A percentile compares a stretch with the other conserved stretches of the same genome.
phyloP scores from a whole-genome alignment of 768 basidiomycete species.

The Rhodosporidiobolus odoratus region DNA sequence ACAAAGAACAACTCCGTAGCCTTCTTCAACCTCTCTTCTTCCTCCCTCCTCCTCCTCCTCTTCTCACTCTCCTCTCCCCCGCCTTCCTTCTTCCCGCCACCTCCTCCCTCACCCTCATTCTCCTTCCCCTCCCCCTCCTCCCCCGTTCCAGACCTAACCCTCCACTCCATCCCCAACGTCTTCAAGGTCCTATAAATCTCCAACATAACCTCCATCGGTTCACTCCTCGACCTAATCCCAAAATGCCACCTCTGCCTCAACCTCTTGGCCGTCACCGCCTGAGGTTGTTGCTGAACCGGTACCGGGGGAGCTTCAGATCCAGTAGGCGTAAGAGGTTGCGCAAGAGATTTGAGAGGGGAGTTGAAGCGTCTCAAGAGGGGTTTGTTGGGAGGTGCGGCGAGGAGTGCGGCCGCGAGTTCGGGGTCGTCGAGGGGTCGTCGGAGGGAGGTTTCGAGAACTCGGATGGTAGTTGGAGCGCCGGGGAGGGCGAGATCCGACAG shows the following conservation, averaged over 20 bases:
- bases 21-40: conserved; percentile 47
- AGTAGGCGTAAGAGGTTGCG: conserved; percentile 38
- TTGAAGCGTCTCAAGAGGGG: conserved; percentile 30
- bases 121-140: conserved; percentile 57
- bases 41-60: conserved; percentile 43
- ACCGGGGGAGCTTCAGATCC: neutral
- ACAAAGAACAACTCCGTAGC: conserved; percentile 71
- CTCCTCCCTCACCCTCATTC: conserved; percentile 53
- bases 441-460: conserved; percentile 42
- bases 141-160: conserved; percentile 70
- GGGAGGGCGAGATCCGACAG: neutral
- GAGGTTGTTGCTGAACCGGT: conserved; percentile 33
- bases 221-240: conserved; percentile 76
- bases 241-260: conserved; percentile 92
- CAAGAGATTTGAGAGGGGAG: conserved; percentile 29
- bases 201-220: conserved; percentile 97
- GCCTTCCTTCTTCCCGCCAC: conserved; percentile 51
- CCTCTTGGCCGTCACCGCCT: conserved; percentile 58
- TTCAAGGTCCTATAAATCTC: conserved; percentile 93
- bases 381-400: neutral
- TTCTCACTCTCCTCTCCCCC: conserved; percentile 52
- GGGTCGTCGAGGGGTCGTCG: conserved; percentile 18
- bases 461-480: conserved; percentile 46
- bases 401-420: conserved; percentile 4
- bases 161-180: conserved; percentile 94